Percentiles rank a stretch among this genome's conserved stretches.
phyloP scores from a whole-genome alignment of 768 basidiomycete genomes.

The Phaeotremella skinneri region DNA sequence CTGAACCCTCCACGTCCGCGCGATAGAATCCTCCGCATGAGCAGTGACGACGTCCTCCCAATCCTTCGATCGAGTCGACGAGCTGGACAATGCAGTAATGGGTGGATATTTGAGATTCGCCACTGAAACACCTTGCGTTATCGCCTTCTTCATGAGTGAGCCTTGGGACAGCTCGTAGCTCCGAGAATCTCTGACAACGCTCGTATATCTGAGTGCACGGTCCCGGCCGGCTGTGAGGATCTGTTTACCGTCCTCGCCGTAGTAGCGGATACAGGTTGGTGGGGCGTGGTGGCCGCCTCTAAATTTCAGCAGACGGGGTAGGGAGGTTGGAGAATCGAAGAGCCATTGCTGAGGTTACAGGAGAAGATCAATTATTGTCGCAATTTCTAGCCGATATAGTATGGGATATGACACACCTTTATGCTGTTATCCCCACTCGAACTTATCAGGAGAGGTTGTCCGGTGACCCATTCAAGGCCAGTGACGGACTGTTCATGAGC shows the following conservation, averaged over 20 bases:
- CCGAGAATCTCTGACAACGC: conserved; percentile 89
- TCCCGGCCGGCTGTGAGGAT: conserved; percentile 79
- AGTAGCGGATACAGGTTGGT: conserved; percentile 87
- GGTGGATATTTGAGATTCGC: conserved; percentile 80
- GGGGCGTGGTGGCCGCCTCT: conserved; percentile 89
- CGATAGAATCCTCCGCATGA: conserved; percentile 76
- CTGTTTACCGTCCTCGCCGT: conserved; percentile 96
- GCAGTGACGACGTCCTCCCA: conserved; percentile 97
- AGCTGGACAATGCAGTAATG: conserved; percentile 73
- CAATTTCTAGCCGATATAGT: neutral
- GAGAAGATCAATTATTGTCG: neutral
- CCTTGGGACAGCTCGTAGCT: conserved; percentile 95
- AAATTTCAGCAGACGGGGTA: conserved; percentile 84
- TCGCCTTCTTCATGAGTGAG: conserved; percentile 77
- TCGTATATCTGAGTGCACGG: conserved; percentile 81
- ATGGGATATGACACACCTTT: conserved; percentile 61
- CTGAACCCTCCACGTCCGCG: conserved; percentile 82
- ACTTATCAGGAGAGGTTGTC: conserved; percentile 84
- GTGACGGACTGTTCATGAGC: conserved; percentile 85
- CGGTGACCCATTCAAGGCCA: conserved; percentile 84
- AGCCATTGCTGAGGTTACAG: conserved; percentile 78
- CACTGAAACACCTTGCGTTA: conserved; percentile 70
- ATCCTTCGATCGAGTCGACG: conserved; percentile 77
- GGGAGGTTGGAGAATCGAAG: conserved; percentile 82
- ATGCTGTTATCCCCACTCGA: conserved; percentile 93